Evolutionary conservation across 805 yeast genomes (phyloP).

Genomic region (Saccharomycopsis fermentans): DNA sequence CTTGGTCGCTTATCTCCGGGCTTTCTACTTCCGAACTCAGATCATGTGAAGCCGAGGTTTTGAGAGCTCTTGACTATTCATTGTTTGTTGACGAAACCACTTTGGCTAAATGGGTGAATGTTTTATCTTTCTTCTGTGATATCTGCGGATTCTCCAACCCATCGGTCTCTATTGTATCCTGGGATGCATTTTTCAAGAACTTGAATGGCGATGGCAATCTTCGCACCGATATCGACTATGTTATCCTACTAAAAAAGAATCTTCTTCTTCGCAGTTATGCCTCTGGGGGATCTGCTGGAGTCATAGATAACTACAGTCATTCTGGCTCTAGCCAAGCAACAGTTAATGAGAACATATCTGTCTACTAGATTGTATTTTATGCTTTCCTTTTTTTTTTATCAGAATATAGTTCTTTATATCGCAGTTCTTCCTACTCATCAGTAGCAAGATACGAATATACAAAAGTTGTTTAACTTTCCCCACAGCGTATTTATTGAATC

Average conservation of each 20-base stretch:
- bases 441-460: too few species aligned
- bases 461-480: too few species aligned
- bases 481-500: too few species aligned
- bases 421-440: too few species aligned
- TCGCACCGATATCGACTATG: conserved; percentile 2
- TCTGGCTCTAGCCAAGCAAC: neutral
- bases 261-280: neutral
- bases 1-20: conserved; percentile 73
- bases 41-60: conserved; percentile 41
- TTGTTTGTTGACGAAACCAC: conserved; percentile 40
- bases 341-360: too few species aligned
- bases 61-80: conserved; percentile 46
- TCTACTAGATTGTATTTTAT: too few species aligned
- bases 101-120: conserved; percentile 34
- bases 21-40: conserved; percentile 41
- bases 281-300: neutral
- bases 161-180: neutral
- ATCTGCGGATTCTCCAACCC: neutral
- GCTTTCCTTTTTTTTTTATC: too few species aligned
- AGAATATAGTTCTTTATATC: too few species aligned
- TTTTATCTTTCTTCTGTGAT: conserved; percentile 21
- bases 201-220: conserved; percentile 8
- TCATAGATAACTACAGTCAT: neutral
- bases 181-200: conserved; percentile 7
- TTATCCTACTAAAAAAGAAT: neutral